Conservation (phyloP, 495 filamentous ascomycete genomes). For the Tuber indicum region DNA sequence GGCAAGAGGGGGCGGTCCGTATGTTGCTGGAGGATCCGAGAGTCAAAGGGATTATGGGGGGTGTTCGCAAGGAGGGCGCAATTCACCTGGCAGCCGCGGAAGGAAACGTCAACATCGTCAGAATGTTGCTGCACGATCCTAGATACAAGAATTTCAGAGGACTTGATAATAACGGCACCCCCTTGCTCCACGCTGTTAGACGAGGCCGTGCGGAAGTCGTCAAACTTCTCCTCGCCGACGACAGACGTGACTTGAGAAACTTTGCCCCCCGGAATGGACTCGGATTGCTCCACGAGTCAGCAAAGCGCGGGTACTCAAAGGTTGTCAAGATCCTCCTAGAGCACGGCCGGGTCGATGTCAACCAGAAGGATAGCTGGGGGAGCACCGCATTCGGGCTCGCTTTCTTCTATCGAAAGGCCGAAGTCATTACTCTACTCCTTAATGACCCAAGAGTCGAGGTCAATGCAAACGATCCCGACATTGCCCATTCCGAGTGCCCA, state of each 20-base stretch:
- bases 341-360: background rate
- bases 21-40: background rate
- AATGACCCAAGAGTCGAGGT: background rate
- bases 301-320: background rate
- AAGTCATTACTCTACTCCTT: background rate
- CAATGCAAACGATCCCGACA: background rate
- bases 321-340: background rate
- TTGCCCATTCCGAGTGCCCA: background rate
- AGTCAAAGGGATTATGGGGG: background rate
- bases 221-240: background rate
- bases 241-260: background rate
- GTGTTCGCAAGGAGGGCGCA: background rate
- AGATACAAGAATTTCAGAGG: background rate
- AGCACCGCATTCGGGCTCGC: background rate
- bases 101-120: background rate
- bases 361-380: background rate
- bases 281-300: background rate
- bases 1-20: background rate
- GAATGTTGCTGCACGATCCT: background rate
- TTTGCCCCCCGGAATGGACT: background rate
- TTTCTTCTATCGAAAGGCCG: background rate
- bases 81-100: background rate
- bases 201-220: background rate
- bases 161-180: background rate
- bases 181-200: background rate